These are phyloP conservation scores for Podospora sp. DNA, from an alignment of 495 filamentous ascomycete species.

Conservation along the genomic window DNA sequence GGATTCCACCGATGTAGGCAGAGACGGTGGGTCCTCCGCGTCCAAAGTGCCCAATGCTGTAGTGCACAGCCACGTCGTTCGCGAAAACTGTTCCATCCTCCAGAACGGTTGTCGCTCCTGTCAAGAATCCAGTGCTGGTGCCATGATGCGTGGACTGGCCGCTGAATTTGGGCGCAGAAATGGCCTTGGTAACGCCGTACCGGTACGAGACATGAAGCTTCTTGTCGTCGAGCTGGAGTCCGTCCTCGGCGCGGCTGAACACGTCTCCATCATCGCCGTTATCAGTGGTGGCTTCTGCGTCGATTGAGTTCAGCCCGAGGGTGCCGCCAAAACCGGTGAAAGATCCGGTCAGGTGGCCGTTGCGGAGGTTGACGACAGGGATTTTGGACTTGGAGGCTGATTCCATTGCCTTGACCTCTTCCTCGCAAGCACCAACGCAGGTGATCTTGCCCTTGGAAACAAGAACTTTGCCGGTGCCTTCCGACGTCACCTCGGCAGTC, in stretches of 20 bases:
- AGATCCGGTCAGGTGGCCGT: constrained; percentile 59
- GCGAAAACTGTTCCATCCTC: constrained; percentile 43
- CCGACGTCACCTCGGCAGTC: background rate
- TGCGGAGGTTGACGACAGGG: constrained; percentile 48
- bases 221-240: constrained; percentile 46
- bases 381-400: constrained; percentile 32
- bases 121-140: constrained; percentile 50
- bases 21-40: constrained; percentile 39
- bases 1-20: constrained; percentile 41
- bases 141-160: constrained; percentile 44
- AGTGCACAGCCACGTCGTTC: constrained; percentile 48
- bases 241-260: constrained; percentile 52
- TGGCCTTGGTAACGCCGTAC: constrained; percentile 52
- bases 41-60: constrained; percentile 45
- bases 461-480: constrained; percentile 40
- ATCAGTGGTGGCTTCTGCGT: constrained; percentile 52
- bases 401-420: constrained; percentile 36
- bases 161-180: constrained; percentile 45
- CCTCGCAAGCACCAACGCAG: constrained; percentile 52
- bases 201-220: constrained; percentile 46
- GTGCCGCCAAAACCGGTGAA: constrained; percentile 56
- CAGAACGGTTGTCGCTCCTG: constrained; percentile 39
- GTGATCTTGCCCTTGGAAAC: constrained; percentile 51
- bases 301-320: constrained; percentile 61
- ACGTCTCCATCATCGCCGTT: constrained; percentile 41